These are phyloP conservation scores for Dictyostelium intermedium DNA, from an alignment of 78 protist species.

Conservation along the genomic window DNA sequence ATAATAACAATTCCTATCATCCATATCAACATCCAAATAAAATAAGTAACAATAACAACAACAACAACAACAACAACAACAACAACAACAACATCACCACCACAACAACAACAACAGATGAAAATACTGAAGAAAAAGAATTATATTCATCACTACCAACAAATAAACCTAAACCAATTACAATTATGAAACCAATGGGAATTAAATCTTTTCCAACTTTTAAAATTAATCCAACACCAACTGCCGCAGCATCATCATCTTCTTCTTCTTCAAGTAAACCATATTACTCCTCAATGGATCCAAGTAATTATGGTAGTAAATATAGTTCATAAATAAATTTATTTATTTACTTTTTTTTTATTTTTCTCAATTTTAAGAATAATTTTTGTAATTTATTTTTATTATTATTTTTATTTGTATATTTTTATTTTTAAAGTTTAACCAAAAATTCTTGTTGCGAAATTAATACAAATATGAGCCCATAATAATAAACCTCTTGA, in stretches of 20 bases:
- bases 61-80: neutral
- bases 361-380: too few species aligned
- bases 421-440: neutral
- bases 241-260: neutral
- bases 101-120: neutral
- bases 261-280: neutral
- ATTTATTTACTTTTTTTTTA: neutral
- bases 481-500: constrained; percentile 64
- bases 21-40: neutral
- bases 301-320: constrained; percentile 69
- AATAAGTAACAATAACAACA: neutral
- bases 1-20: neutral
- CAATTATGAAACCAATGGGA: constrained; percentile 36
- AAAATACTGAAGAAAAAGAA: constrained; percentile 10
- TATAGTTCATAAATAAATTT: neutral
- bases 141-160: neutral
- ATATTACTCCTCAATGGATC: constrained; percentile 62
- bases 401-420: neutral
- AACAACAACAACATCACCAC: too few species aligned
- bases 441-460: constrained; percentile 5
- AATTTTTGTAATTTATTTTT: neutral
- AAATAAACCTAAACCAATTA: neutral
- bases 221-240: constrained; percentile 41
- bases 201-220: constrained; percentile 54
- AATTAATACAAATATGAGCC: constrained; percentile 50